phyloP scores from a whole-genome alignment of 345 rosid species.

The Populus deltoides region DNA sequence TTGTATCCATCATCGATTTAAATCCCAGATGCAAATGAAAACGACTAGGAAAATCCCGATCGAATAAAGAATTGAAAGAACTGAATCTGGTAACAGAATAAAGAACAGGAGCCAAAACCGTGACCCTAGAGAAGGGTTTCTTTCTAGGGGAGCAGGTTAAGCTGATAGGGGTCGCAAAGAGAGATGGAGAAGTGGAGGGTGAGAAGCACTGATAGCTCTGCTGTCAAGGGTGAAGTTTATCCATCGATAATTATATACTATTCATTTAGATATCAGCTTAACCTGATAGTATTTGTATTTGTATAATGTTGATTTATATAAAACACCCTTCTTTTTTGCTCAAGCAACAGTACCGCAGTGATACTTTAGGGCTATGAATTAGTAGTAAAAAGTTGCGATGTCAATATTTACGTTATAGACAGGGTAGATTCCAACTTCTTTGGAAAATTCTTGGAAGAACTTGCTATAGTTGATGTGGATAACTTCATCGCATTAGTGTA shows the following conservation, averaged over 20 bases:
- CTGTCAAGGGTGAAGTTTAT: too few species aligned
- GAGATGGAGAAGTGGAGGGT: not conserved
- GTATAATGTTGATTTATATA: too few species aligned
- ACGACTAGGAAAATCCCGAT: conserved; percentile 18
- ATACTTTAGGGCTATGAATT: not conserved
- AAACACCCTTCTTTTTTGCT: not conserved
- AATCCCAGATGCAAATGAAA: not conserved
- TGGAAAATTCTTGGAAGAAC: not conserved
- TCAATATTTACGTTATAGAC: too few species aligned
- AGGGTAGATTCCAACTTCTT: not conserved
- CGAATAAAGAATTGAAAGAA: not conserved
- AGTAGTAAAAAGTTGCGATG: not conserved
- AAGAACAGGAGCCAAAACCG: conserved; percentile 19
- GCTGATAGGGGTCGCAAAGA: not conserved
- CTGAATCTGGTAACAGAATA: not conserved
- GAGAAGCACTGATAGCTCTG: too few species aligned
- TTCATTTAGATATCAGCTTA: too few species aligned
- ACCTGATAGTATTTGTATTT: too few species aligned
- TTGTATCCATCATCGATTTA: conserved; percentile 45
- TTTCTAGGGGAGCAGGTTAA: not conserved
- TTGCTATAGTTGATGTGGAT: not conserved
- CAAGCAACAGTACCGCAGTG: not conserved
- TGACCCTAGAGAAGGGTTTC: conserved; percentile 22
- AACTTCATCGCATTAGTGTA: not conserved
- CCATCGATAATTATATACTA: too few species aligned